These are phyloP conservation scores for Fusarium beomiforme DNA, from an alignment of 2,329 filamentous ascomycete species.

Conservation along the genomic window DNA sequence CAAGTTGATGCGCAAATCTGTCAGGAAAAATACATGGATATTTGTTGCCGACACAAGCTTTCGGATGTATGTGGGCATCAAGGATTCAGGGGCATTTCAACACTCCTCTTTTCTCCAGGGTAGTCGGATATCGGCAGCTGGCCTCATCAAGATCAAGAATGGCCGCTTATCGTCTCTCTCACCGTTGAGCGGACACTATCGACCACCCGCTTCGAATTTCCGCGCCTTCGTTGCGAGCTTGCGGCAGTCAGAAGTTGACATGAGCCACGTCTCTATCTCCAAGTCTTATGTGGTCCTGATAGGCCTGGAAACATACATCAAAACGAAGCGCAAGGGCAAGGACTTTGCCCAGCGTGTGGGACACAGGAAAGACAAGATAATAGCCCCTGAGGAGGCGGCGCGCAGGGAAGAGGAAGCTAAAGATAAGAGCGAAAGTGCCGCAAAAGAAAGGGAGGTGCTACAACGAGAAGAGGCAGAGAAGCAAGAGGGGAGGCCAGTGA, in stretches of 20 bases:
- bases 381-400: conserved; percentile 68
- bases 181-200: conserved; percentile 82
- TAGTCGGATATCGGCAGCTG: conserved; percentile 81
- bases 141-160: conserved; percentile 84
- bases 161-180: conserved; percentile 80
- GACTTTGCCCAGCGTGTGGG: conserved; percentile 59
- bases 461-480: conserved; percentile 55
- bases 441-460: conserved; percentile 59
- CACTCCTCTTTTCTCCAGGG: conserved; percentile 91
- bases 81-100: conserved; percentile 87
- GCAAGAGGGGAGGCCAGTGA: conserved; percentile 42
- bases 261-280: conserved; percentile 80
- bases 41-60: conserved; percentile 90
- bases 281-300: conserved; percentile 85
- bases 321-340: conserved; percentile 73
- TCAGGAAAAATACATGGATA: conserved; percentile 92
- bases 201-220: conserved; percentile 85
- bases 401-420: conserved; percentile 66
- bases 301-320: conserved; percentile 82
- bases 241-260: conserved; percentile 78
- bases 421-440: conserved; percentile 69
- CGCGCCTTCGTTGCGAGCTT: conserved; percentile 81
- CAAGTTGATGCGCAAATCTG: conserved; percentile 79
- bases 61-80: conserved; percentile 89
- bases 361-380: conserved; percentile 65